A percentile compares a stretch with the other conserved stretches of the same genome.
These are phyloP conservation scores for Irpex lacteus DNA, from an alignment of 1,284 basidiomycete species.

Conservation along the genomic window DNA sequence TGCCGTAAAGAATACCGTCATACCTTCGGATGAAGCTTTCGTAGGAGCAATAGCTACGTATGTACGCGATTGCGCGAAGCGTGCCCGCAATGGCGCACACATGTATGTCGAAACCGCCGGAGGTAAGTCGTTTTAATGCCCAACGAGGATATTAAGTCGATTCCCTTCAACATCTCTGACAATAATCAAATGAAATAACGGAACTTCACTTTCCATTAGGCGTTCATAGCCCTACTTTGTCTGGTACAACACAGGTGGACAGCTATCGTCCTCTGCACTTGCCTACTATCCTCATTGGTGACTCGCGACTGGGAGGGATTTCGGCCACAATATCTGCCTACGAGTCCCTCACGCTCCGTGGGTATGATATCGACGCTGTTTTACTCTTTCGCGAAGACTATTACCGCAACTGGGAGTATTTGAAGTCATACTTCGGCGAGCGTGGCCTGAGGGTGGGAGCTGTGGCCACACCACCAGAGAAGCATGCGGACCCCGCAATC, in stretches of 20 bases:
- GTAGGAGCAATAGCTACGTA: slow-evolving; percentile 65
- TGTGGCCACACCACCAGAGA: slow-evolving; percentile 60
- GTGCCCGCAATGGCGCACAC: slow-evolving; percentile 37
- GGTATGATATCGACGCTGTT: slow-evolving; percentile 88
- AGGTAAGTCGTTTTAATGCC: slow-evolving; percentile 49
- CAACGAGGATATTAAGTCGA: no score
- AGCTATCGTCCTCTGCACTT: slow-evolving; percentile 83
- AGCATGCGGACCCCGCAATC: slow-evolving; percentile 40
- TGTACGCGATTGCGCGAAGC: slow-evolving; percentile 50
- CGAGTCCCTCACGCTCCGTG: slow-evolving; percentile 87
- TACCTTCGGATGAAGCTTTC: slow-evolving; percentile 65
- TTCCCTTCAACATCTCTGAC: no score
- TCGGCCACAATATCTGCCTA: slow-evolving; percentile 93
- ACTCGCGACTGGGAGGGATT: slow-evolving; percentile 90
- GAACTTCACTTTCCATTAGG: slow-evolving; percentile 43
- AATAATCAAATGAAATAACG: not conserved
- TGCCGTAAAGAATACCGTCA: slow-evolving; percentile 13
- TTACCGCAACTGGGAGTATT: slow-evolving; percentile 85
- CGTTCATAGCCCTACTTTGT: slow-evolving; percentile 88
- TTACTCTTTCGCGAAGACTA: slow-evolving; percentile 86
- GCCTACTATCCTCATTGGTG: slow-evolving; percentile 86
- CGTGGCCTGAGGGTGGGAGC: slow-evolving; percentile 61
- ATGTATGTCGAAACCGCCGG: slow-evolving; percentile 95
- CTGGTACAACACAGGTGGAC: slow-evolving; percentile 85
- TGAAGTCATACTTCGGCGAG: slow-evolving; percentile 76